Evolutionary conservation across 768 basidiomycete species (phyloP), one percentile per base, ranked within the genome.

Genomic region (Russula ochroleuca): DNA sequence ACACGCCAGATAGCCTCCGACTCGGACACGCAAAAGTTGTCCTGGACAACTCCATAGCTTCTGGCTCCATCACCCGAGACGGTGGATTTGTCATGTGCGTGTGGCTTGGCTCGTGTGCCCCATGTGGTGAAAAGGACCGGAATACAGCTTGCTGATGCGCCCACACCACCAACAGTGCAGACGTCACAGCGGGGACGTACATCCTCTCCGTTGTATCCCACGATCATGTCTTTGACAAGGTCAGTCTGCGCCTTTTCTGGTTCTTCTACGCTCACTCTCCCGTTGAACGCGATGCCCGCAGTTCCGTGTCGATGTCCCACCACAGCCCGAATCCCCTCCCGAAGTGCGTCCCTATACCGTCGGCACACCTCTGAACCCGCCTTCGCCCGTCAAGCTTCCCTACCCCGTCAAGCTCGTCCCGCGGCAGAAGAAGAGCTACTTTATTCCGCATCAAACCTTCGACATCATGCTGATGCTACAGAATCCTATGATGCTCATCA

Each of bases 401-500:
- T 83, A 90, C 71, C 90, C 89, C 0, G 76, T 91, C 53, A 72
- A 75, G 11, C 71, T 93, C 54, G 70, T 74, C 1, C 79, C 88
- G 5, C 82, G 81, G 59, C 77, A 79, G 61, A 84, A 79, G 71
- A 78, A 84, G 69, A 76, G 70, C 55, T 93, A 87, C 73, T 92
- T 88, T 71, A 77, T 84, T 33, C 84, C 87, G 28, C 81, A 72
- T 37, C 82, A 91, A 72, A 83, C 85, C 19, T 93, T 93, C 79
- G 87, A 87, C 72, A 66, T 90, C 25, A 59, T 87, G 61, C 83
- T 78, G 57, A 91, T 93, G 87, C 77, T 93, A 70, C 83, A 86
- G 62, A 93, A 84, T 71, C 90, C 90, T 8, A 92, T 93, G 90
- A 88, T 89, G 80, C 75, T 93, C 62, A 80, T 92, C 72, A 88